Evolutionary conservation across 1,139 yeast species (phyloP), one percentile per base, ranked within the genome.

Genomic region (Magnusiomyces tetraspermus): DNA sequence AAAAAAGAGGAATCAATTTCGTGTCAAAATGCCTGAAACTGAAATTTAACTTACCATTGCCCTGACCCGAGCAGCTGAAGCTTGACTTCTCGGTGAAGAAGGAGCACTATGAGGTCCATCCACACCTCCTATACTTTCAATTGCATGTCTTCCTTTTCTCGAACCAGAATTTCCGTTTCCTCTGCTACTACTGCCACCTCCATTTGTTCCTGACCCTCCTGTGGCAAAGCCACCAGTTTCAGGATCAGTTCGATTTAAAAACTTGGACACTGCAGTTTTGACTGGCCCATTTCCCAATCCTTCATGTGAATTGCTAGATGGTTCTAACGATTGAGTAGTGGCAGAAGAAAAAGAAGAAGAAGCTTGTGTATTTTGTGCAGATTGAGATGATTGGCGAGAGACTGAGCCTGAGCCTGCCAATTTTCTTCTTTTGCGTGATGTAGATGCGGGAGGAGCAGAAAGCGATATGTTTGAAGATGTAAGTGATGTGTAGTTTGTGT

Each of bases 221-320:
- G 33, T 28, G 33, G 6, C 11, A 28, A 8, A 6, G 33, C 33
- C 11, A 8, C 6, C 11, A n/a, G 40, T 10, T 10, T 24, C 15
- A 8, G 41, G 43, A 28, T 53, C 55, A 17, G 56, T 53, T 23
- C 61, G 40, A 31, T 61, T 63, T 40, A 63, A 54, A 46, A 63
- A 62, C 53, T 63, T 62, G 22, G 63, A 58, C 11, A 63, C 64
- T 44, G 63, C 65, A 17, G 60, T 59, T 49, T 62, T 62, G 60
- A 15, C 54, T 51, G 8, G 56, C 58, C 24, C 56, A 61, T 44
- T 59, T 8, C 33, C 33, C 8, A 30, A 8, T 8, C 33, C 33
- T n/a, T n/a, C n/a, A n/a, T n/a, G n/a, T n/a, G n/a, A n/a, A 28
- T 28, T 6, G 6, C 11, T 28, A 28, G 33, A 28, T 28, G 33